Percentiles rank a stretch among this genome's conserved stretches.
Evolutionary conservation across 108 stramenopile species (phyloP).

Genomic region (Seminavis robusta): DNA sequence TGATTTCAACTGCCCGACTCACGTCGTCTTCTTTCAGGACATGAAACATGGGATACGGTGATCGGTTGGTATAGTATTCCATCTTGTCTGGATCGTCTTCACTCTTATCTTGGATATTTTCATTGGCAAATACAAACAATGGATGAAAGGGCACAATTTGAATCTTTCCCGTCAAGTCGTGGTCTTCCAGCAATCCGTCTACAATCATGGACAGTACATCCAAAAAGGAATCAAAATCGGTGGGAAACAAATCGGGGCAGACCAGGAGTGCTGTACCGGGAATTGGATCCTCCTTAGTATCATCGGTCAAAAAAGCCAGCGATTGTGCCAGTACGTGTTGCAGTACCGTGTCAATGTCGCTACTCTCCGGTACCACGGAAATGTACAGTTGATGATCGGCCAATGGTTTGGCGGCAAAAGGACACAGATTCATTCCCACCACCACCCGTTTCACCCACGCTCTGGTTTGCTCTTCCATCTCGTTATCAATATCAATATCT

Average conservation of each 20-base stretch:
- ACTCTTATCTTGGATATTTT: constrained; percentile 5
- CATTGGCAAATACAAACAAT: constrained; percentile 53
- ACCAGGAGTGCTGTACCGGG: constrained; percentile 67
- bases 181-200: constrained; percentile 43
- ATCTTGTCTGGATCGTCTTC: constrained; percentile 26
- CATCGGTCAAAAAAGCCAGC: constrained; percentile 12
- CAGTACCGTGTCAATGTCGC: constrained; percentile 42
- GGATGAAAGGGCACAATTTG: constrained; percentile 86
- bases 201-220: constrained; percentile 42
- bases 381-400: constrained; percentile 37
- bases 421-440: constrained; percentile 74
- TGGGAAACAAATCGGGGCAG: constrained; percentile 65
- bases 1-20: constrained; percentile 47
- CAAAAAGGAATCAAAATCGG: constrained; percentile 54
- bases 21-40: constrained; percentile 80
- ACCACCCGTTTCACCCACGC: constrained; percentile 68
- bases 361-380: constrained; percentile 44
- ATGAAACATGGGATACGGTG: constrained; percentile 82
- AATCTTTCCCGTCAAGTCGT: constrained; percentile 45
- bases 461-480: constrained; percentile 35
- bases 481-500: constrained; percentile 16
- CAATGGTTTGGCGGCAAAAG: constrained; percentile 69
- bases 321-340: constrained; percentile 41
- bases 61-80: constrained; percentile 75
- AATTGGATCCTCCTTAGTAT: too few species aligned